Evolutionary conservation across 352 stramenopile genomes (phyloP).

Genomic region (Phytophthora brassicae): DNA sequence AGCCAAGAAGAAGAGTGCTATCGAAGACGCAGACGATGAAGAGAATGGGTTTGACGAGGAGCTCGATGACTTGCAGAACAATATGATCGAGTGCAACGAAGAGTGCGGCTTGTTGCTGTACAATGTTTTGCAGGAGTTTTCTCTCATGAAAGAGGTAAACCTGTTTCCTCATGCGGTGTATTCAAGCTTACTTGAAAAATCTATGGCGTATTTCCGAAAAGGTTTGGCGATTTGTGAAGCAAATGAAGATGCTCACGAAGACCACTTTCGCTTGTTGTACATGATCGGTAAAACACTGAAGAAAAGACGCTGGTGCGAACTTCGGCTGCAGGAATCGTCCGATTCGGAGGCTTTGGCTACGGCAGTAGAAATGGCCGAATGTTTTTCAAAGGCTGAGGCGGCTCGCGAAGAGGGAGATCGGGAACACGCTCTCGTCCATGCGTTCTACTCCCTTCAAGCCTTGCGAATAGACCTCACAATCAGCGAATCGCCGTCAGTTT

Average conservation of each 20-base stretch:
- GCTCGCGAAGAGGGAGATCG: conserved; percentile 60
- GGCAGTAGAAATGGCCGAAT: conserved; percentile 41
- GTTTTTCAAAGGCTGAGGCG: conserved; percentile 60
- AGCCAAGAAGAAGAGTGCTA: conserved; percentile 3
- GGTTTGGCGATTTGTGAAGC: conserved; percentile 39
- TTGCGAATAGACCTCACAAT: conserved; percentile 61
- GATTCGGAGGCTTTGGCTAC: conserved; percentile 21
- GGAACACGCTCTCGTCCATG: conserved; percentile 74
- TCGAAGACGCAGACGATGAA: conserved; percentile 12
- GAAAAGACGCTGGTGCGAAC: conserved; percentile 49
- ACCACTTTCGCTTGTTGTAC: conserved; percentile 66
- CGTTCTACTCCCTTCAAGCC: conserved; percentile 73
- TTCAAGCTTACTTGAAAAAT: conserved; percentile 28
- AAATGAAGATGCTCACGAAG: conserved; percentile 44
- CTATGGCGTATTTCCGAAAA: conserved; percentile 42
- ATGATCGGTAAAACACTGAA: conserved; percentile 79
- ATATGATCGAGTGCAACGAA: conserved; percentile 65
- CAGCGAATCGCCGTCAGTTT: conserved; percentile 21
- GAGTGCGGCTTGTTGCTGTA: conserved; percentile 76
- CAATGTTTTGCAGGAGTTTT: conserved; percentile 69
- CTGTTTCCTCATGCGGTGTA: conserved; percentile 37
- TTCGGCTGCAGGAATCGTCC: conserved; percentile 2
- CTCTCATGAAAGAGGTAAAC: conserved; percentile 43
- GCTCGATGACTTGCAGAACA: conserved; percentile 35
- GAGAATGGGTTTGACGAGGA: conserved; percentile 26